Base-by-base conservation (phyloP, 768 basidiomycete genomes). In the Mycena vulgaris region DNA sequence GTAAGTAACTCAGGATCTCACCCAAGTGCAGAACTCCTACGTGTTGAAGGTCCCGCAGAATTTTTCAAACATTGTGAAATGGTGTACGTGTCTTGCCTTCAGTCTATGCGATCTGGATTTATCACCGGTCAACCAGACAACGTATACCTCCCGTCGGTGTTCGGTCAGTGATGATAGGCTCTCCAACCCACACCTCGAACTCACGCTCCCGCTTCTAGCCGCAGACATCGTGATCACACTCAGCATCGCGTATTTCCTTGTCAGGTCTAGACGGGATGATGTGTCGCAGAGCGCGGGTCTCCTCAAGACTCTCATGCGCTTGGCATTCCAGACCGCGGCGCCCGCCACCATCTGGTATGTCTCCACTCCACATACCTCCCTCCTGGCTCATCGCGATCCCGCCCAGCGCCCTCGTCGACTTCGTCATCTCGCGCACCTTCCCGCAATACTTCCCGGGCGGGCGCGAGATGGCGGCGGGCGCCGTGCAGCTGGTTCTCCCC, bases 301-400 rank as follows among this genome's bases (percentile, higher is more conserved):
- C 30, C 69, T 82, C 66, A 72, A 60, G 16, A 66, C 80, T 1
- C 74, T 82, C n/a, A 72, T 79, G 8, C 75, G 77, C 27, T 70
- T 82, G 14, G 79, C 79, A 0, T 80, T 79, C 40, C 73, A 77
- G 62, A 77, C 78, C 5, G 75, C 78, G 2, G 77, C 78, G 23
- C 80, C 80, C n/a, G 78, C 80, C 45, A 73, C 80, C 4, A 19
- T 80, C n/a, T 79, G 78, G 79, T 81, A 63, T 28, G 72, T 42
- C 35, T 47, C 25, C 5, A 4, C 47, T 16, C 1, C 10, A 31
- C 31, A 28, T 61, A 10, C 23, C 25, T 23, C 28, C 13, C 48
- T 30, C 7, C 6, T 27, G n/a, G 6, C 47, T 23, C n/a, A 48
- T 14, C 30, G 13, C 19, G 39, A 9, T 37, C 23, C 45, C 49